Evolutionary conservation across 2,329 filamentous ascomycete species (phyloP), one percentile per base, ranked within the genome.

Genomic region (Ophiostoma sp.): DNA sequence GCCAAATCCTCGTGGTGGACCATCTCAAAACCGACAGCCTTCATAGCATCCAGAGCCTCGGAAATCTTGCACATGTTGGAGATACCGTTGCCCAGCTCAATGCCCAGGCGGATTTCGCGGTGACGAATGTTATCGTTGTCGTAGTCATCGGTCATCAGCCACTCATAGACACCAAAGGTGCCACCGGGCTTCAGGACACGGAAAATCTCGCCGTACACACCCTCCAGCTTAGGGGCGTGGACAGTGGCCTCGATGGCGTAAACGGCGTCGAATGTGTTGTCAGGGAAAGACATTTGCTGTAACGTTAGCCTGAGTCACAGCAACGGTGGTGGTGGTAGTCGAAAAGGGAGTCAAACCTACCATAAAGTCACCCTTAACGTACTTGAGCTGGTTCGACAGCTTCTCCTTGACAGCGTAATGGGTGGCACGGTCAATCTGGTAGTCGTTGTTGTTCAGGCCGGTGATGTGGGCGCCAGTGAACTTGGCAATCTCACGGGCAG

Each of bases 391-490:
- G 77, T 92, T 80, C 1, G 89, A 85, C 68, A 98, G 83, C 68
- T 90, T 89, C 81, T 96, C 92, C 81, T 93, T 92, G 73, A 86
- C 81, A 2, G 94, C 93, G 78, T 97, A 97, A 69, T 86, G 84
- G 17, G 89, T 93, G n/a, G 94, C 94, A 74, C 95, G 92, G 79
- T 97, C 88, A 75, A 98, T 97, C 83, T 98, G 95, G 84, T 99
- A 99, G 83, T 97, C 93, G 81, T 98, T 98, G 88, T 97, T 98
- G 88, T 98, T 99, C 79, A 98, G 83, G 62, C 95, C 95, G 33
- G 93, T 90, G 73, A 98, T 87, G 76, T 97, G 93, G 76, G 88
- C 90, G 72, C 92, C 94, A 13, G 92, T 90, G 83, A 99, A 99
- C 82, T 96, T 96, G 82, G 92, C 92, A 76, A 99, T 98, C 83